A percentile compares a stretch with the other conserved stretches of the same genome.
Evolutionary conservation across 164 flowering plant genomes (phyloP).

Genomic region (Liquidambar formosana): DNA sequence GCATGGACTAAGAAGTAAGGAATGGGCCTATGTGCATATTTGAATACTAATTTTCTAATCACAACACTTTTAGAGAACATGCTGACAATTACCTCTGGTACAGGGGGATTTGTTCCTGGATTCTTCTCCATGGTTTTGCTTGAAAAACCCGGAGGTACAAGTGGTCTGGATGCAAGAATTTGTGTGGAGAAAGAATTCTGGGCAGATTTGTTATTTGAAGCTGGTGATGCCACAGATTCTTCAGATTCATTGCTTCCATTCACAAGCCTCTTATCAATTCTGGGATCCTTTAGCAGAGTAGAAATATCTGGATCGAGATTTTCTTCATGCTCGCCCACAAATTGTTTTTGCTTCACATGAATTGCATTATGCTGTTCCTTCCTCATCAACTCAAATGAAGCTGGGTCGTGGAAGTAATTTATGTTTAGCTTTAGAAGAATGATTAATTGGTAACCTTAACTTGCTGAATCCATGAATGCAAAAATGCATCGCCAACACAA

Average conservation of each 20-base stretch:
- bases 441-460: not conserved
- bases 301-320: slow-evolving; percentile 5
- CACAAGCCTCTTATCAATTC: not conserved
- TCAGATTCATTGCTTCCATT: slow-evolving; percentile 2
- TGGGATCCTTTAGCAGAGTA: not conserved
- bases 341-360: slow-evolving; percentile 11
- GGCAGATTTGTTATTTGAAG: not conserved
- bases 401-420: not conserved
- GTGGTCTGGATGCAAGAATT: slow-evolving; percentile 4
- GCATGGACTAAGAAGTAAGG: not conserved
- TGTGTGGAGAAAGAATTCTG: not conserved
- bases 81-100: not conserved
- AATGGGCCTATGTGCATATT: not conserved
- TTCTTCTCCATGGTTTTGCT: not conserved
- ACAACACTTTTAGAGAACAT: not conserved
- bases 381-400: slow-evolving; percentile 16
- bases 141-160: slow-evolving; percentile 4
- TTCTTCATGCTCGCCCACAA: slow-evolving; percentile 8
- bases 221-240: not conserved
- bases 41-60: not conserved
- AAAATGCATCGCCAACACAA: not conserved
- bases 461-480: not conserved
- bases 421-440: not conserved
- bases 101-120: not conserved
- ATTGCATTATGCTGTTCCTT: slow-evolving; percentile 11